A percentile compares a stretch with the other conserved stretches of the same genome.
Conservation (phyloP, 163 green algal genomes). For the Volvox carteri region DNA sequence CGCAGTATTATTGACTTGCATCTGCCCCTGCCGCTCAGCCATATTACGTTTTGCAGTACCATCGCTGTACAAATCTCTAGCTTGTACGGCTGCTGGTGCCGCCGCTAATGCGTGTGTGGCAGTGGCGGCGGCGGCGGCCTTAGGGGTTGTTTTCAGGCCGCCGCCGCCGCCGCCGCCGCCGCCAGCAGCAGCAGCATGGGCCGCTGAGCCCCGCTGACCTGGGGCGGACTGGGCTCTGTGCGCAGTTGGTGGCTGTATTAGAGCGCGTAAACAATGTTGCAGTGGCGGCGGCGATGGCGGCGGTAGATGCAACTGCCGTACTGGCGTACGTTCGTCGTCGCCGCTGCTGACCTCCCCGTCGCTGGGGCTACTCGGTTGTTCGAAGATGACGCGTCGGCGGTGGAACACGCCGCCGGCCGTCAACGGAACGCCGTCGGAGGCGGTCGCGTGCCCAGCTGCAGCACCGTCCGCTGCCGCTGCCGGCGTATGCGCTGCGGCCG, state of each 20-base stretch:
- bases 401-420: not conserved
- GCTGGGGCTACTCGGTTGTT: conserved; percentile 21
- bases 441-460: not conserved
- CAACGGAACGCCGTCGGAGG: not conserved
- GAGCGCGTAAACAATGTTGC: too few species aligned
- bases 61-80: too few species aligned
- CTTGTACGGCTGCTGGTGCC: too few species aligned
- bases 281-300: not conserved
- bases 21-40: too few species aligned
- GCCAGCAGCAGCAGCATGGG: not conserved
- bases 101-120: too few species aligned
- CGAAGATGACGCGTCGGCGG: conserved; percentile 39
- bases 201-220: not conserved
- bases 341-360: not conserved
- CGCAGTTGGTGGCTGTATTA: too few species aligned
- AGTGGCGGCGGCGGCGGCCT: not conserved
- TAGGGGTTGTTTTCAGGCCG: not conserved
- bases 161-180: not conserved
- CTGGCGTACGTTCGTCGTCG: too few species aligned
- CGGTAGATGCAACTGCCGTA: not conserved
- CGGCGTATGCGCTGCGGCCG: not conserved
- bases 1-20: too few species aligned
- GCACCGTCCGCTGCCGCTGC: not conserved
- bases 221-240: not conserved
- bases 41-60: too few species aligned